phyloP scores from a whole-genome alignment of 1,139 yeast species.

The Scheffersomyces titani region DNA sequence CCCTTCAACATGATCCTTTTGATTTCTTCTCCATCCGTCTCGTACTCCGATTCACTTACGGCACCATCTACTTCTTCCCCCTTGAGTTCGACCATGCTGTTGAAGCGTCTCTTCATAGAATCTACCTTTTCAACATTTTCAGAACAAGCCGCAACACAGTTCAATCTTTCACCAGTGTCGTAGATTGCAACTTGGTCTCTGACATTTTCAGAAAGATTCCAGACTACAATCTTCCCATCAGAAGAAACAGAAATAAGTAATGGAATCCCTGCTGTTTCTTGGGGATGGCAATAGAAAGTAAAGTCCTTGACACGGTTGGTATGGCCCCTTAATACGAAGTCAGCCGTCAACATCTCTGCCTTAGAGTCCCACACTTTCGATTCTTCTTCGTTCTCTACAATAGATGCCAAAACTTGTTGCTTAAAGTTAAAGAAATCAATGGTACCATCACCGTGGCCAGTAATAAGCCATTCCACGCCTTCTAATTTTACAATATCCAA shows the following conservation, averaged over 20 bases:
- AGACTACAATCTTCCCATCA: slow-evolving; percentile 89
- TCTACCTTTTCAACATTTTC: slow-evolving; percentile 75
- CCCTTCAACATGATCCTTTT: slow-evolving; percentile 43
- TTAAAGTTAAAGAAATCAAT: slow-evolving; percentile 54
- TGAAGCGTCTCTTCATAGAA: slow-evolving; percentile 68
- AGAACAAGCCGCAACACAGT: slow-evolving; percentile 77
- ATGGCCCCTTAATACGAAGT: slow-evolving; percentile 71
- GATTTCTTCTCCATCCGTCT: slow-evolving; percentile 60
- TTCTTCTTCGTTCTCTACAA: slow-evolving; percentile 21
- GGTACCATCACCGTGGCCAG: slow-evolving; percentile 76
- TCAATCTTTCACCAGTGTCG: slow-evolving; percentile 89
- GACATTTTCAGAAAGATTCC: slow-evolving; percentile 59
- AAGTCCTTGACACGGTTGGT: slow-evolving; percentile 83
- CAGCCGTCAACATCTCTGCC: slow-evolving; percentile 43
- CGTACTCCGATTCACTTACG: slow-evolving; percentile 66
- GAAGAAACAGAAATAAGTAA: slow-evolving; percentile 83
- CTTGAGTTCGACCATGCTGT: slow-evolving; percentile 32
- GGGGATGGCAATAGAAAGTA: slow-evolving; percentile 48
- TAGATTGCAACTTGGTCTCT: slow-evolving; percentile 88
- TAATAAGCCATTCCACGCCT: slow-evolving; percentile 56
- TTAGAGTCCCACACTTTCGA: slow-evolving; percentile 29
- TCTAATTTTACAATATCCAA: slow-evolving; percentile 52
- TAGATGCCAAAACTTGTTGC: slow-evolving; percentile 24
- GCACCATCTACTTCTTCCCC: slow-evolving; percentile 21
- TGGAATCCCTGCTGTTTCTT: slow-evolving; percentile 34